Conservation (phyloP, 2,329 filamentous ascomycete species). For the Diplodia scrobiculata region DNA sequence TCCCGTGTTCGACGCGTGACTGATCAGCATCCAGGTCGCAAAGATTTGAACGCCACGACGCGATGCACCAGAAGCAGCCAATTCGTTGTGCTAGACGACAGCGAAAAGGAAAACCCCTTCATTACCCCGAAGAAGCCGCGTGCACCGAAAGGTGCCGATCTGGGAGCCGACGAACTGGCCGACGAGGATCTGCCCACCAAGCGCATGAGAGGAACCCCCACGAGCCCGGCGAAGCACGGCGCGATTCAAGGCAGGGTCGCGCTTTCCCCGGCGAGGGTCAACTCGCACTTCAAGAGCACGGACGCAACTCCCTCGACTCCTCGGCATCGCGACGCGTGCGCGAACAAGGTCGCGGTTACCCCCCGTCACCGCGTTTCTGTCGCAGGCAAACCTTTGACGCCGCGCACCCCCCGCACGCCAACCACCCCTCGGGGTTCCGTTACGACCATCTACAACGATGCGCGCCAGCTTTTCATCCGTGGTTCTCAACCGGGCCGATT, state of each 20-base stretch:
- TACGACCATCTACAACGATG: slow-evolving; percentile 81
- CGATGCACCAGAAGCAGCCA: slow-evolving; percentile 48
- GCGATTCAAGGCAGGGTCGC: slow-evolving; percentile 43
- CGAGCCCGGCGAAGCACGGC: slow-evolving; percentile 55
- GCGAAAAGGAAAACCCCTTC: slow-evolving; percentile 69
- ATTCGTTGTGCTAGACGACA: slow-evolving; percentile 57
- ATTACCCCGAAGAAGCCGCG: slow-evolving; percentile 43
- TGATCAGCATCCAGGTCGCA: slow-evolving; percentile 11
- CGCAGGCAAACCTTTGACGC: slow-evolving; percentile 71
- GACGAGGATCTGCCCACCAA: slow-evolving; percentile 40
- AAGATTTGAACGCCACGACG: slow-evolving; percentile 24
- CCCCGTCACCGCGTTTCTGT: slow-evolving; percentile 83
- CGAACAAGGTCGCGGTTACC: slow-evolving; percentile 69
- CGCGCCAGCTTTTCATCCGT: slow-evolving; percentile 82
- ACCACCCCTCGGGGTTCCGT: slow-evolving; percentile 65
- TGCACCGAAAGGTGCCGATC: slow-evolving; percentile 38
- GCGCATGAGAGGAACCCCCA: slow-evolving; percentile 40
- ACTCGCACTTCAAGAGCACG: slow-evolving; percentile 48
- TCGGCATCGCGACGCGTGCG: slow-evolving; percentile 76
- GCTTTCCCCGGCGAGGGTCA: slow-evolving; percentile 52
- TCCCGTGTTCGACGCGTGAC: slow-evolving; percentile 31
- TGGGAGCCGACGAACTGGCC: slow-evolving; percentile 51
- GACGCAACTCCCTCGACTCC: slow-evolving; percentile 66
- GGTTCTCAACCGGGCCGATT: slow-evolving; percentile 73
- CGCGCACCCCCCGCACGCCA: slow-evolving; percentile 75